A percentile compares a stretch with the other conserved stretches of the same genome.
These are phyloP conservation scores for Mortierella sp. DNA, from an alignment of 371 early-diverging fungal genomes.

Conservation along the genomic window DNA sequence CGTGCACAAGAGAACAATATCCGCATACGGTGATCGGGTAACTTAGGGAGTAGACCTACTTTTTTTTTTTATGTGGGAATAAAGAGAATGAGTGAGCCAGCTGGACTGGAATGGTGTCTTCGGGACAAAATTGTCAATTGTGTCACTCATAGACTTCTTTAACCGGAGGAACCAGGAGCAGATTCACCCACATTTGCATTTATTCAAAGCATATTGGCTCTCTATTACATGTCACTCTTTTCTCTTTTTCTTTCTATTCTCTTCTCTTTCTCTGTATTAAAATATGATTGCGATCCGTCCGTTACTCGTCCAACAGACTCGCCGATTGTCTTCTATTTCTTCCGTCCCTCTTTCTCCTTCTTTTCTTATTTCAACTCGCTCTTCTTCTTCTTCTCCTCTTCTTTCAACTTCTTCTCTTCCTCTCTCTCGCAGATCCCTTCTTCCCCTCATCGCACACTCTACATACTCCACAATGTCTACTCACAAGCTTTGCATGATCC, in stretches of 20 bases:
- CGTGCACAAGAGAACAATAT: too few species aligned
- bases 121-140: too few species aligned
- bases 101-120: too few species aligned
- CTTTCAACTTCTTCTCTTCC: background rate
- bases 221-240: too few species aligned
- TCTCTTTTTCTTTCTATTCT: background rate
- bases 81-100: too few species aligned
- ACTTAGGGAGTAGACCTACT: too few species aligned
- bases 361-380: background rate
- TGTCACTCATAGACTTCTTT: too few species aligned
- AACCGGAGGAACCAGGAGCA: too few species aligned
- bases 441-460: constrained; percentile 25
- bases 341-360: constrained; percentile 7
- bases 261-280: background rate
- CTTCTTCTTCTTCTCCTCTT: constrained; percentile 15
- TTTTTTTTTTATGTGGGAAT: too few species aligned
- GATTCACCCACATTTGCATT: too few species aligned
- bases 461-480: constrained; percentile 52
- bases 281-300: constrained; percentile 36
- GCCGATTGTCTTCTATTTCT: constrained; percentile 14
- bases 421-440: constrained; percentile 25
- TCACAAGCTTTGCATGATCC: constrained; percentile 93
- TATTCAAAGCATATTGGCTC: too few species aligned
- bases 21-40: too few species aligned
- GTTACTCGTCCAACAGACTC: constrained; percentile 18